Base-by-base conservation (phyloP, 139 green algal species). In the Chlamydomonas eustigma region DNA sequence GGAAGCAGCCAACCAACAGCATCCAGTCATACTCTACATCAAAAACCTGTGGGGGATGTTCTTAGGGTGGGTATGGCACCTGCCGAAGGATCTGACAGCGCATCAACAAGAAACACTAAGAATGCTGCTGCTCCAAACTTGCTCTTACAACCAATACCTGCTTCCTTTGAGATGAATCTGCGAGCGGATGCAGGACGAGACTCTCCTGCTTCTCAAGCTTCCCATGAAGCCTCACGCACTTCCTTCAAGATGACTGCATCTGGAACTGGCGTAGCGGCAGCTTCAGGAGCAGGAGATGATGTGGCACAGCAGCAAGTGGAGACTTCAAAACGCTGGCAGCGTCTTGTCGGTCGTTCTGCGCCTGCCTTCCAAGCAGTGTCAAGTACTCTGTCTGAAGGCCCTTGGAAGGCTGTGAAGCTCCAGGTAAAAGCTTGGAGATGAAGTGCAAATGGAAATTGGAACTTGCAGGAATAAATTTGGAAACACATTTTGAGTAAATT, bases 361-460 rank as follows among this genome's bases (percentile, higher is more conserved):
- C 66, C 66, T 51, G 66, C 66, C 4, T 73, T 50, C 66, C 36
- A 68, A 51, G 6, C 28, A 22, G 39, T 73, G 39, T 28, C 71
- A 2, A 39, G 51, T 8, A 58, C 2, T 1, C 39, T 77, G 8
- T 5, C 32, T 18, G 74, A 74, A 25, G 76, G 76, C 4, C 78
- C 80, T 18, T 85, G 81, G 73, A 72, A 76, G 6, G 37, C 73
- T 24, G 80, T 84, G 4, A 79, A 80, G 37, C 58, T 70, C 28
- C 58, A 70, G 58, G 58, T 58, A 58, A 18, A 12, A 58, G 44
- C 12, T 12, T 58, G 12, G 18, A 18, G 44, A 18, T 58, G 44
- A 58, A 18, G 18, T 58, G 18, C 12, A 18, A 58, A 37, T n/a
- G 32, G 32, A 69, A 24, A 31, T 37, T 18, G 22, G 58, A n/a